These are phyloP conservation scores for Sporisorium exsertum DNA, from an alignment of 1,284 basidiomycete species.

Conservation along the genomic window DNA sequence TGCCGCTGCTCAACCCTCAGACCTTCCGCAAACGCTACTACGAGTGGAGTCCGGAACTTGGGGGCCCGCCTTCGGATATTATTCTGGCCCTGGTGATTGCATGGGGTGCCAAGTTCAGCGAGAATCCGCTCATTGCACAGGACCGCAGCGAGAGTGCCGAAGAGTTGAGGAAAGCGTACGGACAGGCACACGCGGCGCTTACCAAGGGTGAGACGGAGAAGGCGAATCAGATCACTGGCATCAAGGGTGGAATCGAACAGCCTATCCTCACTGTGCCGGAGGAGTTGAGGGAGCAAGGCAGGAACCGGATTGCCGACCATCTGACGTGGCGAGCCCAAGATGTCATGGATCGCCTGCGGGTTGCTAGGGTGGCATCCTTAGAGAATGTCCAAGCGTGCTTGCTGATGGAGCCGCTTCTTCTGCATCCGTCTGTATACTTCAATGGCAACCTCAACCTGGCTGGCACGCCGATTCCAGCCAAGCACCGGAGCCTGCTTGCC, in stretches of 20 bases:
- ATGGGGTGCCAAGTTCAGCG: conserved; percentile 91
- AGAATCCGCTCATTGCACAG: conserved; percentile 81
- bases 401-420: conserved; percentile 53
- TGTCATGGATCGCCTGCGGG: conserved; percentile 80
- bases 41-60: conserved; percentile 37
- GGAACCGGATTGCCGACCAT: conserved; percentile 81
- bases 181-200: conserved; percentile 42
- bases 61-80: conserved; percentile 74
- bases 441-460: conserved; percentile 35
- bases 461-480: conserved; percentile 32
- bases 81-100: conserved; percentile 88
- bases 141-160: conserved; percentile 78
- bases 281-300: conserved; percentile 70
- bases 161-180: conserved; percentile 42
- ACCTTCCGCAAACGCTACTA: conserved; percentile 49
- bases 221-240: conserved; percentile 43
- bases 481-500: conserved; percentile 31
- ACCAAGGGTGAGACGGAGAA: conserved; percentile 44
- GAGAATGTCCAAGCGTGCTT: conserved; percentile 76
- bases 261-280: conserved; percentile 47
- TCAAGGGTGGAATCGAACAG: conserved; percentile 52
- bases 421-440: conserved; percentile 39
- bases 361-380: conserved; percentile 80
- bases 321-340: conserved; percentile 74
- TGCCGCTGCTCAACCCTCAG: conserved; percentile 54